Evolutionary conservation across 495 filamentous ascomycete species (phyloP).

Genomic region (Neurospora sp.): DNA sequence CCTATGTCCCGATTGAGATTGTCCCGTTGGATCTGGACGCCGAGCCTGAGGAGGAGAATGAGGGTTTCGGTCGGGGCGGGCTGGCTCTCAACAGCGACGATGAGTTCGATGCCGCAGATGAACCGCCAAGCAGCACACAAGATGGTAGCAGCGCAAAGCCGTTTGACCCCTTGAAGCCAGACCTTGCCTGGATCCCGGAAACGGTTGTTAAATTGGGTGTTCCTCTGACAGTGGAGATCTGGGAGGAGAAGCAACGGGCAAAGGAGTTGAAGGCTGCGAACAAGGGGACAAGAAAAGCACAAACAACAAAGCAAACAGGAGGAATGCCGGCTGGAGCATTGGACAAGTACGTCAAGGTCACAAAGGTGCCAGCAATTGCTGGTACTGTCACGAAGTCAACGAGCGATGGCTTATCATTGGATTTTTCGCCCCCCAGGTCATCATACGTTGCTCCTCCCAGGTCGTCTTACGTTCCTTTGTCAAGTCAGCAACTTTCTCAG

Average conservation of each 20-base stretch:
- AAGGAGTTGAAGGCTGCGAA: conserved; percentile 24
- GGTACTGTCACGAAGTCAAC: background rate
- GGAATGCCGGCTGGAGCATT: conserved; percentile 19
- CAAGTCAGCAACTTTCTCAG: background rate
- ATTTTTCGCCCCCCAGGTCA: background rate
- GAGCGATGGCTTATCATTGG: conserved; percentile 1
- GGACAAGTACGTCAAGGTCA: conserved; percentile 30
- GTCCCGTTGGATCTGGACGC: conserved; percentile 63
- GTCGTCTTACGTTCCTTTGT: background rate
- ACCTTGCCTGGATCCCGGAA: conserved; percentile 65
- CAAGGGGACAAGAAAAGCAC: conserved; percentile 17
- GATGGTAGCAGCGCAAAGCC: conserved; percentile 36
- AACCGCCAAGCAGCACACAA: conserved; percentile 3
- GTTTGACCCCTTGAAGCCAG: conserved; percentile 60
- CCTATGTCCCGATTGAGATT: conserved; percentile 64
- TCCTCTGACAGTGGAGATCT: conserved; percentile 63
- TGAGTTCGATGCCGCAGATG: conserved; percentile 44
- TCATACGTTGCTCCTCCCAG: background rate
- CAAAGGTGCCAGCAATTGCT: conserved; percentile 15
- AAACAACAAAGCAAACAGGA: conserved; percentile 14
- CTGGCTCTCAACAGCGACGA: conserved; percentile 43
- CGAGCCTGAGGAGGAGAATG: conserved; percentile 50
- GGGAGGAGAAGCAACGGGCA: conserved; percentile 52
- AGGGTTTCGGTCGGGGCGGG: conserved; percentile 37
- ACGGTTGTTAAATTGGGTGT: conserved; percentile 57